phyloP scores from a whole-genome alignment of 2,329 filamentous ascomycete genomes.

The Didymella keratinophila region DNA sequence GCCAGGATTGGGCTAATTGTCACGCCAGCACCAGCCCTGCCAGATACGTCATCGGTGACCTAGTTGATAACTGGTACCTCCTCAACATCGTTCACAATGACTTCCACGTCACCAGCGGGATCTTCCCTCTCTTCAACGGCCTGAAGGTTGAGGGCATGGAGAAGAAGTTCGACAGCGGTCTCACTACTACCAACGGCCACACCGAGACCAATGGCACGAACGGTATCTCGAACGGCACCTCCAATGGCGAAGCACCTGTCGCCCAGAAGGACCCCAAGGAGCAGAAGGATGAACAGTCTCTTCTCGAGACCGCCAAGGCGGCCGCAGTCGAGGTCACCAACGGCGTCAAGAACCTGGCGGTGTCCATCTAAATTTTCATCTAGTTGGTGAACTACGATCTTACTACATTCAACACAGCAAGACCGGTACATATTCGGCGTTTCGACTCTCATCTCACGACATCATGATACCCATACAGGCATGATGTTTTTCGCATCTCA shows the following conservation, averaged over 20 bases:
- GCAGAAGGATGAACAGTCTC: conserved; percentile 25
- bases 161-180: conserved; percentile 42
- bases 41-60: conserved; percentile 76
- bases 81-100: conserved; percentile 99
- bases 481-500: conserved; percentile 28
- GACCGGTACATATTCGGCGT: conserved; percentile 29
- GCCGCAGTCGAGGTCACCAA: conserved; percentile 42
- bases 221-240: conserved; percentile 24
- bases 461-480: conserved; percentile 11
- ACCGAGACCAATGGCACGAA: conserved; percentile 24
- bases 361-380: conserved; percentile 35
- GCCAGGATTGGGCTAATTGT: conserved; percentile 93
- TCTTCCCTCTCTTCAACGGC: conserved; percentile 87
- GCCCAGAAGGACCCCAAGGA: conserved; percentile 23
- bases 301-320: conserved; percentile 40
- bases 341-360: conserved; percentile 36
- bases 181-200: conserved; percentile 19
- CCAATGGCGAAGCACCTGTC: conserved; percentile 9
- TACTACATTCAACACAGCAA: conserved; percentile 47
- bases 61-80: conserved; percentile 92
- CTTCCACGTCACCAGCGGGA: conserved; percentile 82
- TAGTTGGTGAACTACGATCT: conserved; percentile 28
- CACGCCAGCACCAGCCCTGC: conserved; percentile 79
- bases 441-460: conserved; percentile 20
- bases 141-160: conserved; percentile 74